These are phyloP conservation scores for Rheum nobile DNA, from an alignment of 148 eudicot genomes.

Conservation along the genomic window DNA sequence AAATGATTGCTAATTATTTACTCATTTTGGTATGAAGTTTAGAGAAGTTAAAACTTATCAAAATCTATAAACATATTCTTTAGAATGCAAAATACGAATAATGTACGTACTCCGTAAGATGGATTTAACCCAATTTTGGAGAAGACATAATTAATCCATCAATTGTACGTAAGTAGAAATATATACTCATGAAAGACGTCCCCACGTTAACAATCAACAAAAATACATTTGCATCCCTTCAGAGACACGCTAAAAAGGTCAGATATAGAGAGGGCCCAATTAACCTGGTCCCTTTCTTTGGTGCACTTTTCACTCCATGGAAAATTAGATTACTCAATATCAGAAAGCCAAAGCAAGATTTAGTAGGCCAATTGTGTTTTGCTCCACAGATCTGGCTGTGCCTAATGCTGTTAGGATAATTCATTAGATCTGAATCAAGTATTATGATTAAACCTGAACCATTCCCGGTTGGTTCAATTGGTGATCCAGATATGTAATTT, in stretches of 20 bases:
- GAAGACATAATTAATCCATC: background rate
- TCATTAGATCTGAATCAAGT: background rate
- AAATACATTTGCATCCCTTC: background rate
- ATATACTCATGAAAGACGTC: background rate
- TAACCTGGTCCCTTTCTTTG: background rate
- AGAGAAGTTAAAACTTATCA: background rate
- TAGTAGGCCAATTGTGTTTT: background rate
- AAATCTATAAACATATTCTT: no score
- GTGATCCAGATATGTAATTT: no score
- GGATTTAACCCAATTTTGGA: background rate
- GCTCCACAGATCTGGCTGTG: background rate
- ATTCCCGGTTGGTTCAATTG: no score
- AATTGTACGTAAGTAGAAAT: background rate
- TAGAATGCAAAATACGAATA: no score
- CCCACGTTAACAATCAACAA: background rate
- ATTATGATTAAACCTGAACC: background rate
- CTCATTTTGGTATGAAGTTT: background rate
- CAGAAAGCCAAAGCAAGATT: background rate
- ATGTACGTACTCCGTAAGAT: no score
- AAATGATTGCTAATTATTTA: background rate
- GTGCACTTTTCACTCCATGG: slow-evolving; percentile 3
- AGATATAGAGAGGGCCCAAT: background rate
- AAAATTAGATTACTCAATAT: background rate
- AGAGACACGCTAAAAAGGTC: slow-evolving; percentile 5
- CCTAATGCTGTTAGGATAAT: background rate